Evolutionary conservation across 2,329 filamentous ascomycete genomes (phyloP).

Genomic region (Xylariaceae sp.): DNA sequence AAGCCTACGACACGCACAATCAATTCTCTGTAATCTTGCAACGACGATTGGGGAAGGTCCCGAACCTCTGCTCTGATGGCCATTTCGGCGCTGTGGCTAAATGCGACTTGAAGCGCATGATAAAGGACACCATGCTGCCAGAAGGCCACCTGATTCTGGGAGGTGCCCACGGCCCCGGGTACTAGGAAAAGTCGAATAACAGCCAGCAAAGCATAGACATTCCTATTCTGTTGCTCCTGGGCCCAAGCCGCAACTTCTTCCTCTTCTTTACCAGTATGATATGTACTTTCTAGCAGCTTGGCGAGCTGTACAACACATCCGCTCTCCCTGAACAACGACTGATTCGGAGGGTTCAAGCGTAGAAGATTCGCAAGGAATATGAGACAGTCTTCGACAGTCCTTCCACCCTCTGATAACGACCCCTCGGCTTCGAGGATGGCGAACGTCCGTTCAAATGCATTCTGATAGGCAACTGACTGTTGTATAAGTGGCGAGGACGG

Average conservation of each 20-base stretch:
- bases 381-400: conserved; percentile 87
- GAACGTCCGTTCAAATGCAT: conserved; percentile 85
- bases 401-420: conserved; percentile 72
- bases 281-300: conserved; percentile 58
- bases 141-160: conserved; percentile 79
- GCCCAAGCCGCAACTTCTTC: conserved; percentile 68
- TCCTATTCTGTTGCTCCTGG: conserved; percentile 75
- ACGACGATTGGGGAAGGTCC: conserved; percentile 21
- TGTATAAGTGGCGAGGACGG: conserved; percentile 83
- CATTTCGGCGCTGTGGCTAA: conserved; percentile 64
- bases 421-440: conserved; percentile 77
- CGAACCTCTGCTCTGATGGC: conserved; percentile 70
- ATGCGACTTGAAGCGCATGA: conserved; percentile 76
- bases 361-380: conserved; percentile 87
- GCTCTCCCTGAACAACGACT: conserved; percentile 88
- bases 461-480: conserved; percentile 92
- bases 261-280: conserved; percentile 48
- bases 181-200: conserved; percentile 83
- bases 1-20: conserved; percentile 46
- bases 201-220: conserved; percentile 82
- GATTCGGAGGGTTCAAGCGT: conserved; percentile 81
- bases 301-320: conserved; percentile 71
- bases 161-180: conserved; percentile 71
- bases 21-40: conserved; percentile 19
- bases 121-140: conserved; percentile 77